Evolutionary conservation across 306 rosid species (phyloP).

Genomic region (Quercus bicolor): DNA sequence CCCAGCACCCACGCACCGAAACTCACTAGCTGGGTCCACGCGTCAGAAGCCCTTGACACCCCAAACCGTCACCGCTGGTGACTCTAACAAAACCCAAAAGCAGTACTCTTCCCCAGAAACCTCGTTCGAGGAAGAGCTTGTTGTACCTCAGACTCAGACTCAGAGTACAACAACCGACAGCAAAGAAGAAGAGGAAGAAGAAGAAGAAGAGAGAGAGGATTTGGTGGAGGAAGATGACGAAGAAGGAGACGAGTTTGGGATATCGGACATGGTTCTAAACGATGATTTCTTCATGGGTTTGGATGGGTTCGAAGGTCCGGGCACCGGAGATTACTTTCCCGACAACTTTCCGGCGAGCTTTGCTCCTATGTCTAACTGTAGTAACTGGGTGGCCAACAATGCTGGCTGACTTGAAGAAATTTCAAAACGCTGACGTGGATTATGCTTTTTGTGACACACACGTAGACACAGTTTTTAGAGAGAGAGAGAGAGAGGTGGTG

Average conservation of each 20-base stretch:
- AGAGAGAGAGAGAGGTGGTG: neutral
- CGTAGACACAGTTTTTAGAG: neutral
- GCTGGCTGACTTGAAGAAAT: conserved; percentile 41
- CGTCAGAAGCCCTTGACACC: conserved; percentile 64
- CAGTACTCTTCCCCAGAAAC: conserved; percentile 41
- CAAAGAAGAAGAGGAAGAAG: conserved; percentile 73
- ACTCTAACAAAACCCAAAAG: conserved; percentile 24
- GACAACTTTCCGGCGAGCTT: conserved; percentile 53
- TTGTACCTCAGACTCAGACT: neutral
- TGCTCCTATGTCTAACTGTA: conserved; percentile 5
- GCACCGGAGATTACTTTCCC: conserved; percentile 44
- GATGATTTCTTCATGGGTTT: conserved; percentile 80
- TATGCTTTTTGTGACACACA: conserved; percentile 1
- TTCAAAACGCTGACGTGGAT: neutral
- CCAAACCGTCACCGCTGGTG: conserved; percentile 12
- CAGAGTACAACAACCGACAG: conserved; percentile 47
- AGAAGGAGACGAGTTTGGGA: conserved; percentile 62
- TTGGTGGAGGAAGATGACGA: conserved; percentile 71
- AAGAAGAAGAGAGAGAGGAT: conserved; percentile 51
- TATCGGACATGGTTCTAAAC: conserved; percentile 51
- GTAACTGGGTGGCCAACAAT: conserved; percentile 55
- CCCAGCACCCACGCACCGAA: conserved; percentile 91
- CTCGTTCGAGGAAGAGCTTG: conserved; percentile 50
- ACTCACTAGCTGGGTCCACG: conserved; percentile 95
- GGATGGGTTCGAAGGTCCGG: conserved; percentile 54